Evolutionary conservation across 2,329 filamentous ascomycete species (phyloP).

Genomic region (Blastomyces gilchristii): DNA sequence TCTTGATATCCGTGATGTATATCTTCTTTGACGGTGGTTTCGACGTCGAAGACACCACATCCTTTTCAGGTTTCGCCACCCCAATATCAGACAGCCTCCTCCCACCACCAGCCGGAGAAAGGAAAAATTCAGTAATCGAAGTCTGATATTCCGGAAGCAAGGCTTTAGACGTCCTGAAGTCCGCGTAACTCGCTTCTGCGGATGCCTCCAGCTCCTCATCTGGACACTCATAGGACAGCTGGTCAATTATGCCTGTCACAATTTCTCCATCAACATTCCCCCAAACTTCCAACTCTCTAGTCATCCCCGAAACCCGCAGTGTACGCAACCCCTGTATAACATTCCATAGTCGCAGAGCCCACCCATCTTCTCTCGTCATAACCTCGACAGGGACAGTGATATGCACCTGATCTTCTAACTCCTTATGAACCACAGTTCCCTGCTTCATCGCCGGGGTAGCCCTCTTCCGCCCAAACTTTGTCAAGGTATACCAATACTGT

Average conservation of each 20-base stretch:
- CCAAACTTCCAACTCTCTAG: slow-evolving; percentile 74
- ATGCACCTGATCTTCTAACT: slow-evolving; percentile 77
- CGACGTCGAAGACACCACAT: slow-evolving; percentile 4
- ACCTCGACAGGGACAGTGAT: slow-evolving; percentile 63
- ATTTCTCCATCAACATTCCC: slow-evolving; percentile 71
- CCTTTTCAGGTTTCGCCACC: slow-evolving; percentile 15
- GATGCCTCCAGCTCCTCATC: slow-evolving; percentile 59
- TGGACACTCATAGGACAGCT: slow-evolving; percentile 67
- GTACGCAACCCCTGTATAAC: slow-evolving; percentile 74
- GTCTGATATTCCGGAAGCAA: slow-evolving; percentile 36
- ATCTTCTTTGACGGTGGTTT: slow-evolving; percentile 26
- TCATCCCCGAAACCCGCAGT: slow-evolving; percentile 58
- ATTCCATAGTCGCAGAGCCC: slow-evolving; percentile 82
- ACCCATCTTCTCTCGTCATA: slow-evolving; percentile 65
- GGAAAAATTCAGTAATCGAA: slow-evolving; percentile 37
- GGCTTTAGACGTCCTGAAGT: slow-evolving; percentile 27
- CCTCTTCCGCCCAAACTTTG: slow-evolving; percentile 63
- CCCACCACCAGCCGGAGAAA: slow-evolving; percentile 29
- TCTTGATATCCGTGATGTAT: slow-evolving; percentile 89
- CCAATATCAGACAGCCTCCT: slow-evolving; percentile 27
- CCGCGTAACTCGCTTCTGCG: slow-evolving; percentile 35
- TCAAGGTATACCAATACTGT: slow-evolving; percentile 82
- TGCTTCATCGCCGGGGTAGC: slow-evolving; percentile 73
- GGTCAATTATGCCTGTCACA: slow-evolving; percentile 83
- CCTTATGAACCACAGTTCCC: slow-evolving; percentile 69